A percentile compares a stretch with the other conserved stretches of the same genome.
phyloP scores from a whole-genome alignment of 2,329 filamentous ascomycete species.

The Aspergillus tubingensis region DNA sequence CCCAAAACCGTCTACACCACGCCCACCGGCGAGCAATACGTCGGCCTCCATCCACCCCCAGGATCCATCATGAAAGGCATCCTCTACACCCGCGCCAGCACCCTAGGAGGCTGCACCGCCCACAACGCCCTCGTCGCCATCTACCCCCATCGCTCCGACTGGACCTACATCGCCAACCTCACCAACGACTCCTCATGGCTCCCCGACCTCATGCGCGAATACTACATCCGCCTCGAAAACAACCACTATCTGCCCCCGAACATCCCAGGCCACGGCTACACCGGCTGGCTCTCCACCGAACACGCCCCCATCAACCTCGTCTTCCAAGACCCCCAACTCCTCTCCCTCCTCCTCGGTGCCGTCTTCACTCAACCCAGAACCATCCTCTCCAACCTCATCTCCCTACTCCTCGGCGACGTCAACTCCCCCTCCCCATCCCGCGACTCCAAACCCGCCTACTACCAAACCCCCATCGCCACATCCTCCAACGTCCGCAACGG shows the following conservation, averaged over 20 bases:
- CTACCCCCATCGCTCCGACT: slow-evolving; percentile 62
- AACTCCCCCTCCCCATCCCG: slow-evolving; percentile 51
- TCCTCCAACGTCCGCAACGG: slow-evolving; percentile 33
- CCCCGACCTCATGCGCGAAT: slow-evolving; percentile 59
- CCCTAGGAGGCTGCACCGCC: slow-evolving; percentile 60
- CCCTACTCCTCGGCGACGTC: slow-evolving; percentile 53
- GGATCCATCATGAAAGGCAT: slow-evolving; percentile 57
- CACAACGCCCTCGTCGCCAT: slow-evolving; percentile 64
- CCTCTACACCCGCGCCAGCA: slow-evolving; percentile 60
- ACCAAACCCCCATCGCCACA: slow-evolving; percentile 59
- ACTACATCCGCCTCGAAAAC: slow-evolving; percentile 57
- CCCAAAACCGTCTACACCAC: slow-evolving; percentile 46
- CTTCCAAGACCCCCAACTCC: slow-evolving; percentile 55
- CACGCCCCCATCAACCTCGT: slow-evolving; percentile 50
- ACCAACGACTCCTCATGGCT: slow-evolving; percentile 64
- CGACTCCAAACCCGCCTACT: slow-evolving; percentile 54
- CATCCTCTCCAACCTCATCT: slow-evolving; percentile 47
- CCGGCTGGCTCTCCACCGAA: slow-evolving; percentile 30
- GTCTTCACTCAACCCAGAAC: slow-evolving; percentile 53
- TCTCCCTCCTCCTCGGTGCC: slow-evolving; percentile 55
- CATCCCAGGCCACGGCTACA: slow-evolving; percentile 47
- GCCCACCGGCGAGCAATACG: slow-evolving; percentile 54
- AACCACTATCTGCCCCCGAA: slow-evolving; percentile 52
- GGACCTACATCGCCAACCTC: slow-evolving; percentile 57
- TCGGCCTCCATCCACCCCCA: slow-evolving; percentile 55